phyloP scores from a whole-genome alignment of 2,329 filamentous ascomycete genomes.

The Arthrobotrys conoides region DNA sequence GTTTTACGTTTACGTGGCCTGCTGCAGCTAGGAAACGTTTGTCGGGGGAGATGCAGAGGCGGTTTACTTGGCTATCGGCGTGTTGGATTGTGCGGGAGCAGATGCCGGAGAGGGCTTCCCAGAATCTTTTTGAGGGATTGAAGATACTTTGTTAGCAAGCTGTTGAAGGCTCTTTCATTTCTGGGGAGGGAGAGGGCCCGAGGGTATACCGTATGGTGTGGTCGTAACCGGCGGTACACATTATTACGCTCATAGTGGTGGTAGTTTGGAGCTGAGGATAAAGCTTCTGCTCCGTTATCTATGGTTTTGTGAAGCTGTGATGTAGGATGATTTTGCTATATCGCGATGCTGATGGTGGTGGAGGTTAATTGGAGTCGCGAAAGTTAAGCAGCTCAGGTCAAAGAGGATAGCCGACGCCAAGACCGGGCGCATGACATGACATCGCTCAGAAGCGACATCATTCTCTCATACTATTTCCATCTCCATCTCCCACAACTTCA shows the following conservation, averaged over 20 bases:
- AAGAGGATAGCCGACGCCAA: conserved; percentile 35
- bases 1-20: conserved; percentile 86
- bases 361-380: conserved; percentile 4
- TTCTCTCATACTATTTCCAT: neutral
- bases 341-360: neutral
- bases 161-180: conserved; percentile 18
- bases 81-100: conserved; percentile 98
- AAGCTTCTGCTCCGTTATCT: neutral
- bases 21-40: conserved; percentile 89
- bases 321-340: neutral
- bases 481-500: conserved; percentile 18
- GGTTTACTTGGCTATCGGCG: conserved; percentile 97
- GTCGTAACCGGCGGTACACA: conserved; percentile 77
- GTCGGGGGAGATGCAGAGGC: conserved; percentile 97
- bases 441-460: conserved; percentile 26
- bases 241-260: conserved; percentile 64
- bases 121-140: conserved; percentile 77
- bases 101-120: conserved; percentile 97
- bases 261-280: conserved; percentile 3
- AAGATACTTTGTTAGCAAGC: conserved; percentile 15
- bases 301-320: neutral
- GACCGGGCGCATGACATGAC: conserved; percentile 56
- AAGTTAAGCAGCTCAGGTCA: neutral
- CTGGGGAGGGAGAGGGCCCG: neutral
- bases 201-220: conserved; percentile 78